These are phyloP conservation scores for Mucor circinelloides DNA, from an alignment of 371 early-diverging fungal species.

Conservation along the genomic window DNA sequence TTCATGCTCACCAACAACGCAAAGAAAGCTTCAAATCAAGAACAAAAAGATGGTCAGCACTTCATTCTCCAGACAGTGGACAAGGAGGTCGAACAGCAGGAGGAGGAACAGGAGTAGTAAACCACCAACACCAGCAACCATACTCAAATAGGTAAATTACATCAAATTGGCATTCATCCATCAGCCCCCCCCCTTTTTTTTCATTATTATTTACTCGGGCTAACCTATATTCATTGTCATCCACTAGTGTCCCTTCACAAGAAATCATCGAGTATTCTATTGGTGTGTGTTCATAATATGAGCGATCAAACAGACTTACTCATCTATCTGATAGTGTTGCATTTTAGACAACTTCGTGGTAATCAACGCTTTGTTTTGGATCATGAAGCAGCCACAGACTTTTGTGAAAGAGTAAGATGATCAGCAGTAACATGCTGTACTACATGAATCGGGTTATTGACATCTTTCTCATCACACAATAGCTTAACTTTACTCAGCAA, in stretches of 20 bases:
- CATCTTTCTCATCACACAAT: background rate
- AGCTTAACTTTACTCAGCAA: constrained; percentile 47
- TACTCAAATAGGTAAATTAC: constrained; percentile 2
- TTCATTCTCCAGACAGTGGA: background rate
- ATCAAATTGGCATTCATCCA: background rate
- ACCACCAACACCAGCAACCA: background rate
- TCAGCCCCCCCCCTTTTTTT: background rate
- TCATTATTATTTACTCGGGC: background rate
- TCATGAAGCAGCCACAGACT: constrained; percentile 36
- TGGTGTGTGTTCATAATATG: background rate
- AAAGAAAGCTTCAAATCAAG: constrained; percentile 25
- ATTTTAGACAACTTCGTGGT: constrained; percentile 49
- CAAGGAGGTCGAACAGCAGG: background rate
- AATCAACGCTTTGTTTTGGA: constrained; percentile 48
- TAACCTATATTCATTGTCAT: constrained; percentile 1
- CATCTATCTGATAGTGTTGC: constrained; percentile 32
- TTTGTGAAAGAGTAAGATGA: constrained; percentile 30
- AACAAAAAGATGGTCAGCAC: constrained; percentile 20
- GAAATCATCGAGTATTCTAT: constrained; percentile 5
- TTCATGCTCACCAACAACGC: constrained; percentile 38
- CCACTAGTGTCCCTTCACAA: background rate
- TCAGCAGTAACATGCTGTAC: background rate
- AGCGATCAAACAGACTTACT: background rate
- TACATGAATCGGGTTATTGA: background rate
- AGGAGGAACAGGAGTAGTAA: background rate